These are phyloP conservation scores for Solanum neorickii DNA, from an alignment of 257 asterid species.

Conservation along the genomic window DNA sequence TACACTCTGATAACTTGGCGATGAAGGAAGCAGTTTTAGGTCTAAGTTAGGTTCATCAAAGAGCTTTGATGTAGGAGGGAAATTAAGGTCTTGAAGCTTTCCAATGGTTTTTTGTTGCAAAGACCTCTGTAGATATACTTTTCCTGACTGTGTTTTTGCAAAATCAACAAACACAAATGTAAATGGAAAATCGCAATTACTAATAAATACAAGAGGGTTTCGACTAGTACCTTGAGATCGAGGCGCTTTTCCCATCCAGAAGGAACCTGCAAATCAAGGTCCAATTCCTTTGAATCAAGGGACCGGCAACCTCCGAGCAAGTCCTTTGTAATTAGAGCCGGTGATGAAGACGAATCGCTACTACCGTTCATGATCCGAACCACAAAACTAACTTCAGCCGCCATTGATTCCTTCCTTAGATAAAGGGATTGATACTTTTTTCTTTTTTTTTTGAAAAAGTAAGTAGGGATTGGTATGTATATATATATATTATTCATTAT, in stretches of 20 bases:
- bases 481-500: too few relatives aligned
- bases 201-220: not conserved
- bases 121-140: too few relatives aligned
- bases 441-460: too few relatives aligned
- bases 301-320: conserved; percentile 57
- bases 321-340: conserved; percentile 61
- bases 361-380: conserved; percentile 44
- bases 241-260: conserved; percentile 92
- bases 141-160: too few relatives aligned
- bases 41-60: conserved; percentile 42
- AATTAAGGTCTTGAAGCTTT: conserved; percentile 70
- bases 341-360: conserved; percentile 5
- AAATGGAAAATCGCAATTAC: too few relatives aligned
- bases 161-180: too few relatives aligned
- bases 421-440: not conserved
- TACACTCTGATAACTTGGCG: conserved; percentile 44
- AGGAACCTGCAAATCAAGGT: conserved; percentile 91
- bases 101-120: not conserved
- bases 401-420: conserved; percentile 22
- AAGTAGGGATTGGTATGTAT: too few relatives aligned
- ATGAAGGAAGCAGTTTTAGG: conserved; percentile 37
- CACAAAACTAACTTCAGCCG: conserved; percentile 78
- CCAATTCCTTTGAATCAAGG: conserved; percentile 67
- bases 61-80: conserved; percentile 48
- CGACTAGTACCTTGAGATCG: conserved; percentile 50